Evolutionary conservation across 495 filamentous ascomycete species (phyloP).

Genomic region (Thermothielavioides terrestris): DNA sequence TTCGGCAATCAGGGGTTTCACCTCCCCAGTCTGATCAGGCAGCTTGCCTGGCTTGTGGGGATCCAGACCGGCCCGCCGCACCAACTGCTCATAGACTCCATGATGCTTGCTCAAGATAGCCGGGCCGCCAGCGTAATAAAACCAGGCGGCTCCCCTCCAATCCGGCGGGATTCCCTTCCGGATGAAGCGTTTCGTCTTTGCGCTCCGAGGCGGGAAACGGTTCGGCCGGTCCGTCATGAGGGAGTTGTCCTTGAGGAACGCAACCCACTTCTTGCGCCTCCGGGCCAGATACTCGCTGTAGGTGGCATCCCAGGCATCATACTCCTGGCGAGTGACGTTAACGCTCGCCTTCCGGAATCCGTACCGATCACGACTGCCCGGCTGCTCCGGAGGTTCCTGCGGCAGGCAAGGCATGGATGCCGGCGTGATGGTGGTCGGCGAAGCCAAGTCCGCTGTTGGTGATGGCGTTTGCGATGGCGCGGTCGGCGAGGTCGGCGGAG

Average conservation of each 20-base stretch:
- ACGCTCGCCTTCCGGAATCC: conserved; percentile 86
- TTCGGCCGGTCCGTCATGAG: conserved; percentile 62
- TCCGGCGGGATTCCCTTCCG: conserved; percentile 94
- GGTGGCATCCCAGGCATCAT: conserved; percentile 67
- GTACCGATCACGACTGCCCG: conserved; percentile 61
- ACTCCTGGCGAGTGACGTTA: conserved; percentile 65
- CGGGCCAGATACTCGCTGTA: conserved; percentile 64
- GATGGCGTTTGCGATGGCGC: background rate
- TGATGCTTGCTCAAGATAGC: conserved; percentile 61
- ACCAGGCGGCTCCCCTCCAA: conserved; percentile 91
- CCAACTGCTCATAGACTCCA: conserved; percentile 63
- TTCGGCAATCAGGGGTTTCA: conserved; percentile 66
- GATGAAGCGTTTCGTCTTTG: conserved; percentile 79
- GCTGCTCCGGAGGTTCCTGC: conserved; percentile 25
- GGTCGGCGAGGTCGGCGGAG: conserved; percentile 1
- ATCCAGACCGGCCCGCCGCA: conserved; percentile 37
- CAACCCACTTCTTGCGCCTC: conserved; percentile 71
- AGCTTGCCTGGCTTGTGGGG: conserved; percentile 11
- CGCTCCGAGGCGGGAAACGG: conserved; percentile 68
- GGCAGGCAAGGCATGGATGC: conserved; percentile 15
- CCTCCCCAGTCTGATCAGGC: conserved; percentile 29
- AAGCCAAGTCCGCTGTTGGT: background rate
- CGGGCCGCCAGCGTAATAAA: conserved; percentile 91
- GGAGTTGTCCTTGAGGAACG: conserved; percentile 65
- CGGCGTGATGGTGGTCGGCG: conserved; percentile 9